Percentiles rank a stretch among this genome's conserved stretches.
These are phyloP conservation scores for Psophocarpus tetragonolobus DNA, from an alignment of 306 rosid genomes.

Conservation along the genomic window DNA sequence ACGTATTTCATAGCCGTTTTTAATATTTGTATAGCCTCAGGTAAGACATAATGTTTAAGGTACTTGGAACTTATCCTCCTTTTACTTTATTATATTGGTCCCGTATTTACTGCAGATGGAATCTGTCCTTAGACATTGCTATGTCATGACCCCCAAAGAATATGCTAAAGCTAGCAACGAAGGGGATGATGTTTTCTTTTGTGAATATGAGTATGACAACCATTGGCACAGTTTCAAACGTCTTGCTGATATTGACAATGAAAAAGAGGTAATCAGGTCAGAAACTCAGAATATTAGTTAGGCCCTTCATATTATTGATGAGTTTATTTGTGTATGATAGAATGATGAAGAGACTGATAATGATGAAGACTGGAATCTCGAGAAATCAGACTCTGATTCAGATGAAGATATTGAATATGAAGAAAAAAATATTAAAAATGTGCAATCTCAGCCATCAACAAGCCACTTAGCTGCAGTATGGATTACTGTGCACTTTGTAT, in stretches of 20 bases:
- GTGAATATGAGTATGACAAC: slow-evolving; percentile 91
- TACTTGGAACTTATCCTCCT: slow-evolving; percentile 20
- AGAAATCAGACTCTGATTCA: slow-evolving; percentile 57
- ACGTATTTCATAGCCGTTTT: slow-evolving; percentile 1
- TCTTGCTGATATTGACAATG: slow-evolving; percentile 70
- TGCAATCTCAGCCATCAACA: slow-evolving; percentile 44
- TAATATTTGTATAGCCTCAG: slow-evolving; percentile 6
- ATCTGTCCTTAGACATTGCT: slow-evolving; percentile 77
- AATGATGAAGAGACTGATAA: slow-evolving; percentile 58
- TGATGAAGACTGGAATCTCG: slow-evolving; percentile 75
- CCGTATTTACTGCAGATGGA: slow-evolving; percentile 68
- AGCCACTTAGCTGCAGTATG: slow-evolving; percentile 81
- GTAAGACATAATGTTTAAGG: slow-evolving; percentile 2
- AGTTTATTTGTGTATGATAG: slow-evolving; percentile 46
- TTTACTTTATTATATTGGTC: slow-evolving; percentile 20
- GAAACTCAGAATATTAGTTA: slow-evolving; percentile 14
- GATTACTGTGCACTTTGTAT: slow-evolving; percentile 24
- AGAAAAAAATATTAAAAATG: slow-evolving; percentile 50
- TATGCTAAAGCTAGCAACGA: slow-evolving; percentile 64
- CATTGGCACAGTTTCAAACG: slow-evolving; percentile 92
- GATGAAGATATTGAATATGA: slow-evolving; percentile 75
- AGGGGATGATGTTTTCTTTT: slow-evolving; percentile 86
- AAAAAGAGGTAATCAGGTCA: slow-evolving; percentile 51
- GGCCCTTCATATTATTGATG: slow-evolving; percentile 15
- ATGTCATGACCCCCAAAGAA: slow-evolving; percentile 72